A percentile compares a stretch with the other conserved stretches of the same genome.
These are phyloP conservation scores for Dorcoceras hygrometricum DNA, from an alignment of 257 asterid species.

Conservation along the genomic window DNA sequence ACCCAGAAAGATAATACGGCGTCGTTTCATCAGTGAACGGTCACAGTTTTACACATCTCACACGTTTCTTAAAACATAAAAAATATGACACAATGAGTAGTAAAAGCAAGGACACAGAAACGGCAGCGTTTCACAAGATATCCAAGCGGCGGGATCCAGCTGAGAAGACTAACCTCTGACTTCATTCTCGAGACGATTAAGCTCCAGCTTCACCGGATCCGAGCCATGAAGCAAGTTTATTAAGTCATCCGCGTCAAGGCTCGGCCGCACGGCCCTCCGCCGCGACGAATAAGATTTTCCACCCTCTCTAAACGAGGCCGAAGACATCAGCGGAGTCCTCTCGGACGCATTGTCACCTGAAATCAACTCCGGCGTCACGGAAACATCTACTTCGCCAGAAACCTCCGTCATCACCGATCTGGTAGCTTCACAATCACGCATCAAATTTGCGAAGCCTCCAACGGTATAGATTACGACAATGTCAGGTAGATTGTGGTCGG, in stretches of 20 bases:
- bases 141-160: slow-evolving; percentile 67
- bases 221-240: slow-evolving; percentile 92
- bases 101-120: slow-evolving; percentile 24
- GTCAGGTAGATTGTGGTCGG: background rate
- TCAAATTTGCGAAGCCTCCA: slow-evolving; percentile 30
- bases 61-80: background rate
- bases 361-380: slow-evolving; percentile 45
- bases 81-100: background rate
- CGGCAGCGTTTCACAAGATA: slow-evolving; percentile 29
- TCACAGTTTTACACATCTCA: background rate
- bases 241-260: slow-evolving; percentile 94
- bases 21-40: slow-evolving; percentile 2
- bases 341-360: slow-evolving; percentile 62
- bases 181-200: slow-evolving; percentile 96
- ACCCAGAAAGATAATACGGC: slow-evolving; percentile 7
- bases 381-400: slow-evolving; percentile 66
- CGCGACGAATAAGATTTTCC: slow-evolving; percentile 57
- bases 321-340: slow-evolving; percentile 53
- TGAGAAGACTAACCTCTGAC: slow-evolving; percentile 79
- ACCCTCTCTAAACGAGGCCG: slow-evolving; percentile 85
- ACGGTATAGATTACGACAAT: slow-evolving; percentile 18
- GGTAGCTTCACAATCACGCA: slow-evolving; percentile 37
- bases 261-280: slow-evolving; percentile 80
- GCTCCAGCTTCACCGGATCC: slow-evolving; percentile 99
- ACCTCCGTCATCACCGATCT: slow-evolving; percentile 90